Base-by-base conservation (phyloP, 768 basidiomycete genomes). In the Lentinula aciculospora region DNA sequence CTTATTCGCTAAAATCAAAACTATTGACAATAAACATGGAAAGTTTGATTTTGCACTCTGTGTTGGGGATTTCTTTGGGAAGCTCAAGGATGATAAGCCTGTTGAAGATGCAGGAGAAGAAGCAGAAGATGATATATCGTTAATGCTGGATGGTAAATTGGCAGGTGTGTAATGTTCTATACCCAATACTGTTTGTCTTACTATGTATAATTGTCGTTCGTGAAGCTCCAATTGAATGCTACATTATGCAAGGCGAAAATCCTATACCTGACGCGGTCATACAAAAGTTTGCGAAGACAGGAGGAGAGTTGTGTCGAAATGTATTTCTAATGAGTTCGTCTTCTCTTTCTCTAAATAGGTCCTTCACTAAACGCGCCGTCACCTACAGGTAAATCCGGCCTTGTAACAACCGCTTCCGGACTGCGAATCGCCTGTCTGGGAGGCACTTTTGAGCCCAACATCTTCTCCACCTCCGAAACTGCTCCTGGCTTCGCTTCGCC, bases 211-310 rank as follows among this genome's bases (percentile, higher is more conserved):
- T n/a, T 55, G 56, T 23, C 62, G 29, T 10, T 27, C 32, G n/a
- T n/a, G n/a, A n/a, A 96, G 92, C 85, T 28, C 92, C 95, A 10
- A 73, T 96, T 17, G 89, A 92, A 65, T 94, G 92, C 64, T 98
- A 96, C 73, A 85, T 97, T 58, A 94, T 94, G 82, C 86, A 94
- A 68, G 95, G 95, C 17, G 82, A 85, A 54, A 74, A 84, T 62
- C 83, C 88, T 1, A 70, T 98, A 13, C 93, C 94, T 4, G 75
- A 80, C 45, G 68, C 74, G 27, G 85, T 97, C 17, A 81, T 91
- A 58, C 84, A 87, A 61, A 88, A 85, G 67, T 88, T 91, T 66
- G 79, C 83, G 19, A 80, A 82, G 68, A 87, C 85, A 2, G 85
- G 86, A 1, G 92, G 92, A 37, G 86, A 94, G 66, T 66, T 98